These are phyloP conservation scores for Beauveria sp. DNA, from an alignment of 2,329 filamentous ascomycete genomes.

Conservation along the genomic window DNA sequence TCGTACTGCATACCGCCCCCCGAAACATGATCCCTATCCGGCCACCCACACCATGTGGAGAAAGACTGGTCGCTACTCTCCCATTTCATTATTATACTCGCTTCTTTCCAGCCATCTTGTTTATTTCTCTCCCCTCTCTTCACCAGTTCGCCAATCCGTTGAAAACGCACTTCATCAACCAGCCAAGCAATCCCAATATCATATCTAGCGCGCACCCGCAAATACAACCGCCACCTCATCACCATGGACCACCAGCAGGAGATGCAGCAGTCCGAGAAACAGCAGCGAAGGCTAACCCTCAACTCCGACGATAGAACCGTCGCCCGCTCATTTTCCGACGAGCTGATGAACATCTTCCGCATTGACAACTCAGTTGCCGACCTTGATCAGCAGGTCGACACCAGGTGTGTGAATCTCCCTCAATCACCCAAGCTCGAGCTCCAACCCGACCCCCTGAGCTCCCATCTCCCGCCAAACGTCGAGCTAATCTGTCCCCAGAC, in stretches of 20 bases:
- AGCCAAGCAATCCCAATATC: slow-evolving; percentile 12
- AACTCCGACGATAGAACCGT: slow-evolving; percentile 55
- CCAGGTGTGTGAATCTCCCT: slow-evolving; percentile 56
- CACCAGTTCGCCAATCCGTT: background rate
- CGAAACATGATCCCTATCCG: slow-evolving; percentile 9
- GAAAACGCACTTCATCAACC: background rate
- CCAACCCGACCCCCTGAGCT: background rate
- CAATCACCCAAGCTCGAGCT: background rate
- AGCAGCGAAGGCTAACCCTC: slow-evolving; percentile 8
- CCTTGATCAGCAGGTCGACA: slow-evolving; percentile 66
- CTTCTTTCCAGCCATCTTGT: background rate
- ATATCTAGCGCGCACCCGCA: background rate
- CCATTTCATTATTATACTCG: slow-evolving; percentile 9
- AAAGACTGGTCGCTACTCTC: slow-evolving; percentile 6
- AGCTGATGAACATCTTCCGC: slow-evolving; percentile 83
- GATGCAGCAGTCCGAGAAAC: slow-evolving; percentile 1
- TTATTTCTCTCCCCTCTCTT: background rate
- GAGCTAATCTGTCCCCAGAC: slow-evolving; percentile 44
- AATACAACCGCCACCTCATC: background rate
- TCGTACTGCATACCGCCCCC: background rate
- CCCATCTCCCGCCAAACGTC: background rate
- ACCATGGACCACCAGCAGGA: slow-evolving; percentile 2
- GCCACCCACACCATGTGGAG: slow-evolving; percentile 10
- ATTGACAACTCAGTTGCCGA: slow-evolving; percentile 71
- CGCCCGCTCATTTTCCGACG: slow-evolving; percentile 77